Base-by-base conservation (phyloP, 1,284 basidiomycete species). In the Leccinum pallidistipes region DNA sequence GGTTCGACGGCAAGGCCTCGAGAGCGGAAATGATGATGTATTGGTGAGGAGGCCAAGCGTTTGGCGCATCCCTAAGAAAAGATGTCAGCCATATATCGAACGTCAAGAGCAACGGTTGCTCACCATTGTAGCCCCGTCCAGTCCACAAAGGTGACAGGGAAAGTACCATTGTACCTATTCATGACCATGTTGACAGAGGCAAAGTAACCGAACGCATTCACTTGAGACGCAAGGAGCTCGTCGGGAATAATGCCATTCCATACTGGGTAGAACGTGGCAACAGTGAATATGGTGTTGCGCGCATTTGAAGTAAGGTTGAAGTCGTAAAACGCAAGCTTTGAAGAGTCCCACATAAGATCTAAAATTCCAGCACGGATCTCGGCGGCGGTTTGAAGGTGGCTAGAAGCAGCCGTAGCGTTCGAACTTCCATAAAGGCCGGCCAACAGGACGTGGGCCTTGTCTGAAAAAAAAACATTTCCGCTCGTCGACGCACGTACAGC, bases 321-420 rank as follows among this genome's bases (percentile, higher is more conserved):
- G 75, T 95, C 93, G 73, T 96, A 96, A 78, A 95, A 97, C 4
- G 88, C 92, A 31, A 94, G 80, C 79, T 92, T 93, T 3, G 77
- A 76, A 0, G 85, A 66, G 71, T 97, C 91, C 95, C 95, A 97
- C 75, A 87, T 82, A 12, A 98, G 82, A 71, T 97, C 95, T 49
- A 96, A 78, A 62, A 97, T 86, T 0, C 88, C 94, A 2, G 75
- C 80, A 60, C 84, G 83, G 51, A 94, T 79, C 5, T 77, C 76
- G 0, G 79, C 72, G 0, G 94, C 92, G 11, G 81, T 80, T 45
- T 77, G 68, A n/a, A 76, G 79, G 71, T 95, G 92, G 47, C 78
- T 77, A 2, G 78, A 70, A 2, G 83, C 81, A 16, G 80, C 78
- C 0, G 78, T 72, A 0, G 71, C 64, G 62, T 88, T 85, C 31